Evolutionary conservation across 352 stramenopile genomes (phyloP), one percentile per base, ranked within the genome.

Genomic region (Elongisporangium prolatum): DNA sequence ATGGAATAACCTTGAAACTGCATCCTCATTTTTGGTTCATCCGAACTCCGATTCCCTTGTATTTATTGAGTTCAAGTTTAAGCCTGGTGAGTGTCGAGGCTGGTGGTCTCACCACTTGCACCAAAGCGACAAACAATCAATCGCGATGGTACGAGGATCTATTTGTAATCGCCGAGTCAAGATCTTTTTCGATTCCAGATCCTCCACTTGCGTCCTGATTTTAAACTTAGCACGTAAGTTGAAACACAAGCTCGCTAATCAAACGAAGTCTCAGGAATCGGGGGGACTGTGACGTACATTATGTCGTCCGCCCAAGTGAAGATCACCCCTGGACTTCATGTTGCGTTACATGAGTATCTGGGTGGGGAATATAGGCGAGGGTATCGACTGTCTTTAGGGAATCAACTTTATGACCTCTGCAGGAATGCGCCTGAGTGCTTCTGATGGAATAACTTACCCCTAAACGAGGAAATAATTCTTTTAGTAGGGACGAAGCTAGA

Each of bases 391-490:
- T 5, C 63, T 67, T 4, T 28, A 64, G 0, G 56, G 48, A 0
- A 67, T 71, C 59, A 37, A 67, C 25, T 65, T 67, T 24, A 67
- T 67, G 56, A 54, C 62, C 1, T 60, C 60, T 1, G 52, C 44
- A 0, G 59, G 51, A 2, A 40, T 67, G 0, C 55, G 52, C 0
- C 13, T 70, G 3, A 57, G 67, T 50, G 20, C 52, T 8, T 53
- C 40, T 0, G 53, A 71, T 13, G 60, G 53, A 6, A 54, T n/a
- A 61, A 4, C 24, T 60, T 1, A 56, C 21, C 21, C 3, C 65
- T 0, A 0, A 57, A 72, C 38, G 60, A 72, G 24, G 60, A 68
- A 1, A 28, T 55, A 0, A 48, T 65, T 0, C 51, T 34, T 14
- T 11, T 70, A 10, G 3, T 21, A 0, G 58, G 52, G 1, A 44